Base-by-base conservation (phyloP, 2,329 filamentous ascomycete species). In the Hansfordia pulvinata region DNA sequence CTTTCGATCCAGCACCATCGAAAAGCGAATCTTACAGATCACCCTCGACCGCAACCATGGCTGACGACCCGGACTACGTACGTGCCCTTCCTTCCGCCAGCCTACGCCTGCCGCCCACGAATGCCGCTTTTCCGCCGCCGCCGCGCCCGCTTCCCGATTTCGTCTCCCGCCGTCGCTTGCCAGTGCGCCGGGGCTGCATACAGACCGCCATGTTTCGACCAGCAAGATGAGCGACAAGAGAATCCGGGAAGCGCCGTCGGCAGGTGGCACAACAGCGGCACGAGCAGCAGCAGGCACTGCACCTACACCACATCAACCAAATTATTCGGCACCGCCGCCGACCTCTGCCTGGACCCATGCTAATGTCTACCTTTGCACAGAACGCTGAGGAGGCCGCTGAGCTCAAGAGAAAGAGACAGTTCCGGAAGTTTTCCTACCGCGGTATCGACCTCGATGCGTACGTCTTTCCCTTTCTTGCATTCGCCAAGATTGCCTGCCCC, bases 371-470 rank as follows among this genome's bases (percentile, higher is more conserved):
- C n/a, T n/a, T n/a, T n/a, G n/a, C n/a, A 49, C 52, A 93, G 85
- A 88, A 94, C 71, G 78, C 86, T 61, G 85, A 92, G 72, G 83
- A 90, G 75, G 88, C 88, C 66, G 88, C 85, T 60, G 90, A 94
- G 82, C 70, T 98, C 66, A 98, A 96, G 85, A 93, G 83, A 76
- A 93, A 80, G 73, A 93, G 90, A 88, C 70, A 85, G 51, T 94
- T 96, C 82, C 82, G 85, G 71, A 98, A 96, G 80, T 98, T 96
- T 62, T 90, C 86, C 49, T 98, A 94, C 83, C 83, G 90, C 60
- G 90, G 90, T 58, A 83, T 98, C 64, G 90, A 98, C 65, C 86
- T 98, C 62, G 90, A 98, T 63, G 83, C 93, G 88, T 94, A 86
- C 56, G 85, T 69, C 44, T 19, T 27, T 19, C 28, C 25, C 30